Base-by-base conservation (phyloP, 352 stramenopile genomes). In the Pythium periplocum region DNA sequence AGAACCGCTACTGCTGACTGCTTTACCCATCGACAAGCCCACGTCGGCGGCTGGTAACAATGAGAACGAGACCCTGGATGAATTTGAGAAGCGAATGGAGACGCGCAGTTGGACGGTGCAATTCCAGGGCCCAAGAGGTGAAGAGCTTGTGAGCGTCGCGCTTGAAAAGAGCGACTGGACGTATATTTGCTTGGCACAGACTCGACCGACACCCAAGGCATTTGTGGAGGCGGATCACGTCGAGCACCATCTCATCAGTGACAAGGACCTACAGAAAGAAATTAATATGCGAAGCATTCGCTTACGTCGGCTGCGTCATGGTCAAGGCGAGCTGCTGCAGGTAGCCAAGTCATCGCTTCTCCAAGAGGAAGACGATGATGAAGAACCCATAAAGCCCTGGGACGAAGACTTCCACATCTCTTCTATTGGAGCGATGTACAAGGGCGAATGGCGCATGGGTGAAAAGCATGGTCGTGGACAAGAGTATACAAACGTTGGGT, bases 391-490 rank as follows among this genome's bases (percentile, higher is more conserved):
- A 1, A 73, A 68, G 50, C 73, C 74, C 4, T 75, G 67, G 48
- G 73, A 87, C 43, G 69, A 86, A 17, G 43, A 64, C 6, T 89
- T 89, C 51, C 75, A 89, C 38, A 75, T 89, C 57, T 86, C 74
- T 34, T 75, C 74, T 1, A 89, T 87, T 7, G 70, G 71, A 1
- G 60, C 73, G 3, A 73, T 87, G 55, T 89, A 86, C 60, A 47
- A 59, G 0, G 78, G 78, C 1, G 56, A 63, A 35, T 89, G 80
- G 69, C 54, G 60, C 9, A 58, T 83, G 26, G 74, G 75, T 4
- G 42, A 64, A 5, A 86, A 81, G 46, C 78, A 89, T 45, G 78
- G 74, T 7, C 55, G 57, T 12, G 78, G 73, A 4, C 69, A 71
- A 10, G 75, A 87, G 55, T 83, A 77, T 59, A 82, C 75, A 6